Conservation (phyloP, 163 green algal genomes). For the Volvox carteri region DNA sequence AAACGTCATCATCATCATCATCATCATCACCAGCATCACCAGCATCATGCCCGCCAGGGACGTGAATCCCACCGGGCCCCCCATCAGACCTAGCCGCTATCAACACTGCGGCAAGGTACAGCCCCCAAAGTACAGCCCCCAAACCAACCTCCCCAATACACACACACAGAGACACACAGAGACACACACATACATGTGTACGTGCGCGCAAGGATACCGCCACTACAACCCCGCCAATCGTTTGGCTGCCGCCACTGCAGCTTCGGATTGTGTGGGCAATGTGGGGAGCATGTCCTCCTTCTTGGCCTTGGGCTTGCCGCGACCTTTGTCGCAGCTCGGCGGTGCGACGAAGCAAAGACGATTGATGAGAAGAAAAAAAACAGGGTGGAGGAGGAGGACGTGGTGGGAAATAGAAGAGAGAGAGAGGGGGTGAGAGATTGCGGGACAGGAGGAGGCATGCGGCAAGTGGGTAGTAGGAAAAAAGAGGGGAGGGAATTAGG, state of each 20-base stretch:
- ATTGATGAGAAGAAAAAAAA: background rate
- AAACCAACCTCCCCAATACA: no score
- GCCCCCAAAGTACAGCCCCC: no score
- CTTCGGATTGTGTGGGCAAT: background rate
- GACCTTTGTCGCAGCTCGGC: slow-evolving; percentile 8
- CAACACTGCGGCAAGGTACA: no score
- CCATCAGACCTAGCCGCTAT: no score
- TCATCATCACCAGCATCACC: no score
- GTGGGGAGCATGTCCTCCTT: background rate
- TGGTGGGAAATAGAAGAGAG: background rate
- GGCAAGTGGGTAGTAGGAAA: background rate
- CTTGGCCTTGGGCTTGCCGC: slow-evolving; percentile 34
- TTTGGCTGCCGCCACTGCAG: slow-evolving; percentile 21
- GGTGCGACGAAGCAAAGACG: background rate
- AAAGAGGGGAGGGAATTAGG: background rate
- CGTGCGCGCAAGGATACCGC: no score
- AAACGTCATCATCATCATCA: no score
- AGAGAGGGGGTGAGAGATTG: background rate
- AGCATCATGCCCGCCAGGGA: no score
- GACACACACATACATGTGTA: no score
- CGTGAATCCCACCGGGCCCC: no score
- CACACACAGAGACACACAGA: no score
- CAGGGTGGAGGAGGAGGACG: background rate
- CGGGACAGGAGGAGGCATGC: background rate
- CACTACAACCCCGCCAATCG: slow-evolving; percentile 26